phyloP scores from a whole-genome alignment of 208 protist genomes.

The Wallacemonas sp. region DNA sequence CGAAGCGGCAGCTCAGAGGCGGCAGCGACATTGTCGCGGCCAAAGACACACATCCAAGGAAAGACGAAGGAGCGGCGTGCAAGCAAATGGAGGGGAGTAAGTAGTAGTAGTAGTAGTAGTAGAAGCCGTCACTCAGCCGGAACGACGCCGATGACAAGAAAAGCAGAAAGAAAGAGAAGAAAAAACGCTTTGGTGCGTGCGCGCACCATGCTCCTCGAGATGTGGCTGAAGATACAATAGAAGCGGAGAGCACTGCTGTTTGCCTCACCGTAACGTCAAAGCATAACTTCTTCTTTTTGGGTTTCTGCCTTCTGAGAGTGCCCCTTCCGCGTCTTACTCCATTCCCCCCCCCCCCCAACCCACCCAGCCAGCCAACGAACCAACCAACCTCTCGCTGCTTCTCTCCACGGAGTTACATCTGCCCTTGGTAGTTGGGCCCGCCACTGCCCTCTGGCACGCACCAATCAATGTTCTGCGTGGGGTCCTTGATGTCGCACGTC shows the following conservation, averaged over 20 bases:
- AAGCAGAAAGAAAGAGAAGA: not conserved
- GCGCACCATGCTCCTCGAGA: no score
- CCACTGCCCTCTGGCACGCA: slow-evolving; percentile 93
- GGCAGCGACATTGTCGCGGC: no score
- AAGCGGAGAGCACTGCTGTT: no score
- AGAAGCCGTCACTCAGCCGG: no score
- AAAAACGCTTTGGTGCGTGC: not conserved
- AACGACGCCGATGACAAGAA: not conserved
- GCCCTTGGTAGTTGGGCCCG: slow-evolving; percentile 80
- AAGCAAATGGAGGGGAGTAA: not conserved
- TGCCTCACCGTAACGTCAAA: no score
- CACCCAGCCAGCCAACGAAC: no score
- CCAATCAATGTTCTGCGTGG: slow-evolving; percentile 98
- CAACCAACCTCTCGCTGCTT: no score
- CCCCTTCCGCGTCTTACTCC: not conserved
- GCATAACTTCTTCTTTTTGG: no score
- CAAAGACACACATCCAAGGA: no score
- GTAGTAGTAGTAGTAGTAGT: no score
- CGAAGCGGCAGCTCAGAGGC: no score
- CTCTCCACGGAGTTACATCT: slow-evolving; percentile 55
- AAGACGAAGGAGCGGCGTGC: not conserved
- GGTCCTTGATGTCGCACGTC: slow-evolving; percentile 98
- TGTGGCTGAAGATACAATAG: slow-evolving; percentile 9
- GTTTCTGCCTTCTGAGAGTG: not conserved
- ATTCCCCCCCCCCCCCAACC: no score